phyloP scores from a whole-genome alignment of 2,329 filamentous ascomycete genomes.

The Trichoderma sp. region DNA sequence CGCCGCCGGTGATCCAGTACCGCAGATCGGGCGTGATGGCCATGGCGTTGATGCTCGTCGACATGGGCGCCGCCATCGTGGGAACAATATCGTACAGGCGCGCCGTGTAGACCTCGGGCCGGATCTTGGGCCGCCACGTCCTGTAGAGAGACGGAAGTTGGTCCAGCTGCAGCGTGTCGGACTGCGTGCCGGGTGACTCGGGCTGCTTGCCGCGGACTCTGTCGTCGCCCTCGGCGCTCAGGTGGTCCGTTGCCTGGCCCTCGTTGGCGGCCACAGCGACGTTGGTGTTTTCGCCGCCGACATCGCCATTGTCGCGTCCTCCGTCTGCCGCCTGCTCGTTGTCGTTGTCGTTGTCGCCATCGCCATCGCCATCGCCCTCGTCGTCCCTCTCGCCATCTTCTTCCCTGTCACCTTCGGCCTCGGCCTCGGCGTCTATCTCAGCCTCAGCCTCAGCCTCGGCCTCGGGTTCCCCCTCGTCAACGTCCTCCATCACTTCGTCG shows the following conservation, averaged over 20 bases:
- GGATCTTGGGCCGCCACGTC: constrained; percentile 60
- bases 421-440: constrained; percentile 43
- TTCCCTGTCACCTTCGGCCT: constrained; percentile 42
- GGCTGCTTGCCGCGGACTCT: constrained; percentile 29
- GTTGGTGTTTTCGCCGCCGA: constrained; percentile 45
- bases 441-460: constrained; percentile 56
- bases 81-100: constrained; percentile 91
- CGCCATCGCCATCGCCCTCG: constrained; percentile 51
- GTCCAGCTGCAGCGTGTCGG: constrained; percentile 36
- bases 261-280: constrained; percentile 32
- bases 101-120: constrained; percentile 77
- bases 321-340: constrained; percentile 37
- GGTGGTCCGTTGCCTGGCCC: constrained; percentile 31
- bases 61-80: constrained; percentile 93
- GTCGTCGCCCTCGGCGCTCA: constrained; percentile 29
- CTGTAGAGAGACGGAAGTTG: constrained; percentile 30
- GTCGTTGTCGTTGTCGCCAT: constrained; percentile 42
- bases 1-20: constrained; percentile 92
- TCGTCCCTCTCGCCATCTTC: constrained; percentile 53
- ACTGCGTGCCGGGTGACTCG: constrained; percentile 31
- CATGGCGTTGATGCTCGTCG: constrained; percentile 92
- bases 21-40: constrained; percentile 90
- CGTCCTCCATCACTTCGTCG: constrained; percentile 61
- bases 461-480: constrained; percentile 47
- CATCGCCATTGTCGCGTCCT: constrained; percentile 34